Evolutionary conservation across 306 rosid genomes (phyloP).

Genomic region (Cucurbita pepo): DNA sequence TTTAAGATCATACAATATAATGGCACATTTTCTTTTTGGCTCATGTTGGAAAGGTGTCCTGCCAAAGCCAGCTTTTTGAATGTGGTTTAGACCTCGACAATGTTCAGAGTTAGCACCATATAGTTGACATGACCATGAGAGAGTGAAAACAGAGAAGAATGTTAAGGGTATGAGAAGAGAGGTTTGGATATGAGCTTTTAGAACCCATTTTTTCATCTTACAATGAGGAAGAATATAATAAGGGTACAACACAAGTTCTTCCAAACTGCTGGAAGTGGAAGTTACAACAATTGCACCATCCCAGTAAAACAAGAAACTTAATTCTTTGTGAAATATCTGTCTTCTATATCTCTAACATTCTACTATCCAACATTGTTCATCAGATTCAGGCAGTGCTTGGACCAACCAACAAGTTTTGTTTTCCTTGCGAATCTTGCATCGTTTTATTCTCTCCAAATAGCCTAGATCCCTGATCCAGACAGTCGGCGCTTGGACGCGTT

Average conservation of each 20-base stretch:
- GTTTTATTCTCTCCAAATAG: background rate
- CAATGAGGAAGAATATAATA: too few relatives aligned
- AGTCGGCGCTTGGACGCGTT: constrained; percentile 70
- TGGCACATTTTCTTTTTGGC: background rate
- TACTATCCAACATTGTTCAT: background rate
- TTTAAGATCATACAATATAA: background rate
- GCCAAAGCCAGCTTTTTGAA: constrained; percentile 68
- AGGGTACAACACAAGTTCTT: background rate
- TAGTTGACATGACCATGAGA: too few relatives aligned
- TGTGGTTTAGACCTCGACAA: constrained; percentile 78
- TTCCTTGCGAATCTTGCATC: background rate
- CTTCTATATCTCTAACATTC: background rate
- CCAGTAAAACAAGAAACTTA: background rate
- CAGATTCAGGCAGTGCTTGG: background rate
- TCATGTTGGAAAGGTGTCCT: constrained; percentile 22
- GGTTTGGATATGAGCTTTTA: too few relatives aligned
- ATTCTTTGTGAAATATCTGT: background rate
- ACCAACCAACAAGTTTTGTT: background rate
- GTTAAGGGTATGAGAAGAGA: too few relatives aligned
- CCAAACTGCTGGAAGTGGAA: background rate
- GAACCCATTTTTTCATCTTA: too few relatives aligned
- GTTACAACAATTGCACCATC: background rate
- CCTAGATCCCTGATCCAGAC: constrained; percentile 48
- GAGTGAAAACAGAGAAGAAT: too few relatives aligned
- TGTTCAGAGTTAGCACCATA: constrained; percentile 32